Evolutionary conservation across 768 basidiomycete genomes (phyloP).

Genomic region (Trametes cubensis): DNA sequence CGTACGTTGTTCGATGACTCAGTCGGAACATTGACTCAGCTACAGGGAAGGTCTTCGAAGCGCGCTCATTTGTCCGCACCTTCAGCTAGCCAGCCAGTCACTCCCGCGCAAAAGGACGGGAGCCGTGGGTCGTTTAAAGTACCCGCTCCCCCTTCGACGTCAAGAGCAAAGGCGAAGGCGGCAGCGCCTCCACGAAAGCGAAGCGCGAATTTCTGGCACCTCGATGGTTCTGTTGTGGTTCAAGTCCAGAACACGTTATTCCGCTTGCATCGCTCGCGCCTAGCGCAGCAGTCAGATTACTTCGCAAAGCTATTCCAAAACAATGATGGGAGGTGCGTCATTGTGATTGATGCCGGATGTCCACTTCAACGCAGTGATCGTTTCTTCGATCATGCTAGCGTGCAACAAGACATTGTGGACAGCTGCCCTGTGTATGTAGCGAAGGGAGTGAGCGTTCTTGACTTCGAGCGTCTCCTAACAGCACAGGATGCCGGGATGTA

Average conservation of each 20-base stretch:
- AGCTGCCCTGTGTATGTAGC: conserved; percentile 31
- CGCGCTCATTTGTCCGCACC: neutral
- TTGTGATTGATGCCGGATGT: neutral
- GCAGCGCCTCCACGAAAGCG: neutral
- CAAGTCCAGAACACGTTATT: conserved; percentile 40
- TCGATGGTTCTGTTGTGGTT: conserved; percentile 41
- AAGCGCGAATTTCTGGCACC: conserved; percentile 35
- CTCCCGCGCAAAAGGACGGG: no score
- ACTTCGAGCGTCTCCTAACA: conserved; percentile 39
- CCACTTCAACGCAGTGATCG: neutral
- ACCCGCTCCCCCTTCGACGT: neutral
- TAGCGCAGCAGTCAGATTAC: conserved; percentile 37
- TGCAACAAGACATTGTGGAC: conserved; percentile 17
- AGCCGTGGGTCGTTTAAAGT: no score
- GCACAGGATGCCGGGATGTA: conserved; percentile 40
- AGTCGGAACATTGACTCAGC: no score
- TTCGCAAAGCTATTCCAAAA: conserved; percentile 35
- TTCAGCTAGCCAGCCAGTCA: neutral
- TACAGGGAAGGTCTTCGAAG: neutral
- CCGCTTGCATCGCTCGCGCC: conserved; percentile 40
- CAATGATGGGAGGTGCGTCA: neutral
- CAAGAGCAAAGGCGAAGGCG: neutral
- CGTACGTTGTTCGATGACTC: neutral
- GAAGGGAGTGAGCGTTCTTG: conserved; percentile 30
- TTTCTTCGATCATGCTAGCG: neutral